phyloP scores from a whole-genome alignment of 495 filamentous ascomycete species.

The Xylaria nigripes region DNA sequence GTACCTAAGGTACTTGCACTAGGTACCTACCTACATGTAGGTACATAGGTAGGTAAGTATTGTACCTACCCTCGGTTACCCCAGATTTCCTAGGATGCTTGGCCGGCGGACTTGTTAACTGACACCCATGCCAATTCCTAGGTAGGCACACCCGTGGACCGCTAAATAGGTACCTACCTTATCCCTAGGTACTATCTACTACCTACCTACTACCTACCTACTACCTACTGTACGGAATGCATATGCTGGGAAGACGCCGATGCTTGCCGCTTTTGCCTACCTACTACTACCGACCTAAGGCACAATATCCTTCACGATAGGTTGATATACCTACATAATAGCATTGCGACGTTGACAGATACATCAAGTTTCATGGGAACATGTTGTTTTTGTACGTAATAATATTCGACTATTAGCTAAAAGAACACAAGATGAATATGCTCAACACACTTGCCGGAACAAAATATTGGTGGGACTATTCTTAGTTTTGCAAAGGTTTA shows the following conservation, averaged over 20 bases:
- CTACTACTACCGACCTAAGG: not conserved
- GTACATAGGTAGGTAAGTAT: not conserved
- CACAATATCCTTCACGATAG: too few species aligned
- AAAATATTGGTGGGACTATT: too few species aligned
- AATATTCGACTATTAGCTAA: constrained; percentile 14
- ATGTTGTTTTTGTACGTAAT: constrained; percentile 1
- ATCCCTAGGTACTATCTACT: not conserved
- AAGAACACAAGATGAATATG: not conserved
- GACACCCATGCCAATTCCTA: too few species aligned
- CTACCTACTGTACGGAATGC: not conserved
- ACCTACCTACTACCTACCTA: not conserved
- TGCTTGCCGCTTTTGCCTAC: constrained; percentile 4
- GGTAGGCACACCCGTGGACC: too few species aligned
- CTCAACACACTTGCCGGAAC: constrained; percentile 1
- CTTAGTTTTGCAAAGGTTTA: not conserved
- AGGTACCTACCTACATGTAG: too few species aligned
- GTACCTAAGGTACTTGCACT: too few species aligned
- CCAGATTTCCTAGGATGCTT: not conserved
- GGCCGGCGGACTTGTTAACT: not conserved
- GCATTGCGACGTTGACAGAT: constrained; percentile 2
- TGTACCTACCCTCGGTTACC: constrained; percentile 5
- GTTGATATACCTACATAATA: not conserved
- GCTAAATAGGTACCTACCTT: too few species aligned
- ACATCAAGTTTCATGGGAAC: not conserved
- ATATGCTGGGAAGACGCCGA: not conserved